Conservation (phyloP, 768 basidiomycete genomes). For the Vishniacozyma victoriae region DNA sequence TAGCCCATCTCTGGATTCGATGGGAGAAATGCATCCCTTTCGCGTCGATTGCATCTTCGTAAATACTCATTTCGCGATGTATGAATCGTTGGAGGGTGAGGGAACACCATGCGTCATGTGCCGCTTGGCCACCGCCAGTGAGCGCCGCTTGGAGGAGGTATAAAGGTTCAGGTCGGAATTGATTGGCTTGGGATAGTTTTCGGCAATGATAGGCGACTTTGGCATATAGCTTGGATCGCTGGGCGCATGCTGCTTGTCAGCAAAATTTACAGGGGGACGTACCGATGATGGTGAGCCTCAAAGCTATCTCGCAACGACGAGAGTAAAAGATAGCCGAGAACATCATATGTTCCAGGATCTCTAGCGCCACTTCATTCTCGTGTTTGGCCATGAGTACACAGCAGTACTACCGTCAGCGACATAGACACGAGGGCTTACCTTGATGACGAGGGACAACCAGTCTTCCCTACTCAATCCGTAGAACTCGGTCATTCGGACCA, state of each 20-base stretch:
- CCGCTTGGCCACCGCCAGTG: constrained; percentile 59
- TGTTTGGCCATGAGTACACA: constrained; percentile 43
- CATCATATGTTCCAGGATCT: constrained; percentile 43
- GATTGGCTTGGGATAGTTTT: constrained; percentile 65
- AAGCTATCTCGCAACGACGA: constrained; percentile 61
- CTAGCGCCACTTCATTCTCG: constrained; percentile 41
- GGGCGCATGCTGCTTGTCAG: constrained; percentile 61
- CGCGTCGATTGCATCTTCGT: constrained; percentile 55
- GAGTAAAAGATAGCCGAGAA: constrained; percentile 50
- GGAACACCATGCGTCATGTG: constrained; percentile 70
- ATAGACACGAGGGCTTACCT: constrained; percentile 53
- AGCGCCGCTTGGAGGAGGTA: constrained; percentile 70
- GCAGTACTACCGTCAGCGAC: constrained; percentile 28
- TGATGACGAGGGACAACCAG: constrained; percentile 79
- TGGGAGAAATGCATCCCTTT: constrained; percentile 21
- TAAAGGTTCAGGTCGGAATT: constrained; percentile 81
- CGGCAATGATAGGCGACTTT: constrained; percentile 69
- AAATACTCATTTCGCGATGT: constrained; percentile 68
- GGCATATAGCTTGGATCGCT: constrained; percentile 55
- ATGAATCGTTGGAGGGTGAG: constrained; percentile 77
- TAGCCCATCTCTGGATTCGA: not conserved
- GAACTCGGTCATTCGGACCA: constrained; percentile 60
- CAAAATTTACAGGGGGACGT: constrained; percentile 29
- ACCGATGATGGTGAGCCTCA: constrained; percentile 75
- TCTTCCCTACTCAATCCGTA: constrained; percentile 74